Percentiles rank a stretch among this genome's conserved stretches.
These are phyloP conservation scores for Heritiera littoralis DNA, from an alignment of 345 rosid genomes.

Conservation along the genomic window DNA sequence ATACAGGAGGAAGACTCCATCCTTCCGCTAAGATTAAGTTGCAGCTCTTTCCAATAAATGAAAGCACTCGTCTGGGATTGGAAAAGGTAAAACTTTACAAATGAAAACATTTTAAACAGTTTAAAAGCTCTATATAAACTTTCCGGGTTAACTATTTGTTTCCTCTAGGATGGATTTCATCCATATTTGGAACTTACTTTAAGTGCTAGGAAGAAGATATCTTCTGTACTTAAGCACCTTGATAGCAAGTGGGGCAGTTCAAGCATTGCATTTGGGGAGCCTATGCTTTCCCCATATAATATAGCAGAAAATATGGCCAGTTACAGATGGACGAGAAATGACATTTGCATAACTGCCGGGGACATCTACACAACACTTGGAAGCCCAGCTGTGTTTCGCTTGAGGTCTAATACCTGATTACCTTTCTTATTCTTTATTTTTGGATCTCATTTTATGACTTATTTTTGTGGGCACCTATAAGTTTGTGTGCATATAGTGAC, in stretches of 20 bases:
- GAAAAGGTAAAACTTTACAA: slow-evolving; percentile 57
- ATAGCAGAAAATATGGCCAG: slow-evolving; percentile 30
- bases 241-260: slow-evolving; percentile 72
- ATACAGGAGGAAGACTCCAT: slow-evolving; percentile 33
- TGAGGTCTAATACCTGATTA: slow-evolving; percentile 51
- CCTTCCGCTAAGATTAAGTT: slow-evolving; percentile 62
- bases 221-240: slow-evolving; percentile 74
- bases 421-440: slow-evolving; percentile 18
- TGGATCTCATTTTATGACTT: neutral
- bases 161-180: slow-evolving; percentile 71
- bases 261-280: slow-evolving; percentile 61
- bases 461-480: neutral
- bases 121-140: neutral
- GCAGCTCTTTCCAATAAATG: slow-evolving; percentile 88
- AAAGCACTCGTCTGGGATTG: slow-evolving; percentile 54
- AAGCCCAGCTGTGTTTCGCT: slow-evolving; percentile 69
- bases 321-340: slow-evolving; percentile 55
- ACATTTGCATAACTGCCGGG: slow-evolving; percentile 43
- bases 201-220: slow-evolving; percentile 62
- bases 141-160: neutral
- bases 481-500: slow-evolving; percentile 23
- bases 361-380: slow-evolving; percentile 66
- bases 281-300: slow-evolving; percentile 58
- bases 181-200: slow-evolving; percentile 91
- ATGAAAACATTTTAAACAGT: neutral